These are phyloP conservation scores for Amanita pseudoporphyria DNA, from an alignment of 768 basidiomycete species.

Conservation along the genomic window DNA sequence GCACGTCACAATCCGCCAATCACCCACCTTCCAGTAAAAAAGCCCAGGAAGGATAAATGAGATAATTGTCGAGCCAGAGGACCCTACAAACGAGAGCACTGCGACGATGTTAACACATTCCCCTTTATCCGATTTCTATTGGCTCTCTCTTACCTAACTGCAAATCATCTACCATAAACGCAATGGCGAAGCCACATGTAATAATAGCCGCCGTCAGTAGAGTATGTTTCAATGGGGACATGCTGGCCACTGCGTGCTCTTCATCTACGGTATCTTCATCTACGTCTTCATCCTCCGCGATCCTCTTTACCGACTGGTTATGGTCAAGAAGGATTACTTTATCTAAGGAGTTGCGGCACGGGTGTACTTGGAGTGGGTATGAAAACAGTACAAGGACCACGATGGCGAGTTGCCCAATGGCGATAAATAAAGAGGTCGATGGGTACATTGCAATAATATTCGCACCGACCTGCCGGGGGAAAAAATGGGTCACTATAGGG, in stretches of 20 bases:
- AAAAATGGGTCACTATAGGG: slow-evolving; percentile 1
- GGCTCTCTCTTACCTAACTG: slow-evolving; percentile 44
- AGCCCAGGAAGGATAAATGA: slow-evolving; percentile 93
- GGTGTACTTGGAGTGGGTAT: slow-evolving; percentile 91
- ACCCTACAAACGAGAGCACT: slow-evolving; percentile 95
- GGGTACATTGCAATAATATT: slow-evolving; percentile 97
- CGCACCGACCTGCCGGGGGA: slow-evolving; percentile 54
- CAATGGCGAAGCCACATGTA: slow-evolving; percentile 54
- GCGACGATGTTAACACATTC: slow-evolving; percentile 6
- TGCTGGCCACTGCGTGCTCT: slow-evolving; percentile 48
- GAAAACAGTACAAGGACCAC: slow-evolving; percentile 84
- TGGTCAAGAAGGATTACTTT: slow-evolving; percentile 63
- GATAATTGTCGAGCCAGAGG: slow-evolving; percentile 94
- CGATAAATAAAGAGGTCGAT: slow-evolving; percentile 83
- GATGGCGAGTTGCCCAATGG: slow-evolving; percentile 89
- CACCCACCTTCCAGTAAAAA: slow-evolving; percentile 82
- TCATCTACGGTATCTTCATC: slow-evolving; percentile 38
- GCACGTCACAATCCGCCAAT: slow-evolving; percentile 3
- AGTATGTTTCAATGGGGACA: slow-evolving; percentile 58
- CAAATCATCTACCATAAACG: slow-evolving; percentile 72
- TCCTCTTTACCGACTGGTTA: slow-evolving; percentile 18
- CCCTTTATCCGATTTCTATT: neutral
- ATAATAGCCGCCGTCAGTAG: slow-evolving; percentile 63
- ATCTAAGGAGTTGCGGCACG: slow-evolving; percentile 86
- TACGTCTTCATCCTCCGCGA: slow-evolving; percentile 29